Conservation (phyloP, 176 grass and related monocot species). For the Oryza australiensis region DNA sequence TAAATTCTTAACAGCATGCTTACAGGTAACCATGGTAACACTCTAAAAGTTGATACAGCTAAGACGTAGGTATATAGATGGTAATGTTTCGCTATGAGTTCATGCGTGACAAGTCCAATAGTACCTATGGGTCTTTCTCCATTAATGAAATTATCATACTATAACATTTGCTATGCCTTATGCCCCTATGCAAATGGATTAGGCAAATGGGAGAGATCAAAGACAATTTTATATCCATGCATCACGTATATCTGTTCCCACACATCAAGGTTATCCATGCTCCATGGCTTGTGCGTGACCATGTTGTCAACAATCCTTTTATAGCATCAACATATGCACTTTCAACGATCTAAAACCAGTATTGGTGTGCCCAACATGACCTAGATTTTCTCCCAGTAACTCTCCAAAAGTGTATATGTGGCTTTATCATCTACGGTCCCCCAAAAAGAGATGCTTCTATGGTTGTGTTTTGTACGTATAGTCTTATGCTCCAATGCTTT, state of each 20-base stretch:
- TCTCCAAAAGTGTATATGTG: constrained; percentile 35
- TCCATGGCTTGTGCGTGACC: constrained; percentile 29
- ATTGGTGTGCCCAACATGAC: constrained; percentile 24
- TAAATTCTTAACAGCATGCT: not conserved
- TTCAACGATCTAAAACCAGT: constrained; percentile 30
- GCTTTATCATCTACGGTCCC: constrained; percentile 30
- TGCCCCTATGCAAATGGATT: constrained; percentile 9
- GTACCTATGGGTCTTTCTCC: not conserved
- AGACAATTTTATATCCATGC: not conserved
- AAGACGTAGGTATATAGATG: not conserved
- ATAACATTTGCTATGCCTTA: not conserved
- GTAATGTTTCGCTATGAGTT: not conserved
- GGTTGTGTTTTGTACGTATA: constrained; percentile 24
- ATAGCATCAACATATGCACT: constrained; percentile 29
- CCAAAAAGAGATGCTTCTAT: constrained; percentile 48
- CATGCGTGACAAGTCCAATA: not conserved
- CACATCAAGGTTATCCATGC: constrained; percentile 37
- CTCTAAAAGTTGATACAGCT: not conserved
- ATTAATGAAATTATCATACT: not conserved
- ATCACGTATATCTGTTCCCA: constrained; percentile 29
- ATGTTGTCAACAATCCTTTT: constrained; percentile 25
- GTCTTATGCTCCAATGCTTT: constrained; percentile 7
- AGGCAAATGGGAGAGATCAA: not conserved
- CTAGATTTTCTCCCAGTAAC: constrained; percentile 25
- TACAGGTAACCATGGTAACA: constrained; percentile 15